These are phyloP conservation scores for Pichia thaimueangensis DNA, from an alignment of 805 yeast genomes.

Conservation along the genomic window DNA sequence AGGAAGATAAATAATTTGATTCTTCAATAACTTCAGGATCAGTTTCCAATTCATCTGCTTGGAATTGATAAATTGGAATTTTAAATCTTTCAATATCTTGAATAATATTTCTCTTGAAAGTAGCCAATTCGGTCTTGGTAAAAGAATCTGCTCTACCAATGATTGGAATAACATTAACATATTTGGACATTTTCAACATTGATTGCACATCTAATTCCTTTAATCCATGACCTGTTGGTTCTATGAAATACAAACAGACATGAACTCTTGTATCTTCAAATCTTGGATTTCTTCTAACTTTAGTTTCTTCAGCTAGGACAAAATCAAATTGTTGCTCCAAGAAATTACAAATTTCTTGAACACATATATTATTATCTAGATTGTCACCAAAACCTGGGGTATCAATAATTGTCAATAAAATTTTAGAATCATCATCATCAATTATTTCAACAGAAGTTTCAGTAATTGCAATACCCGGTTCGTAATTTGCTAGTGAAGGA, in stretches of 20 bases:
- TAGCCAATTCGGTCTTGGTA: slow-evolving; percentile 50
- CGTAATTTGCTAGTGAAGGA: slow-evolving; percentile 52
- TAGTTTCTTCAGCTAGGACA: slow-evolving; percentile 79
- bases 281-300: slow-evolving; percentile 80
- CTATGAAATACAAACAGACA: slow-evolving; percentile 62
- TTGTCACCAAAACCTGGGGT: slow-evolving; percentile 61
- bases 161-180: slow-evolving; percentile 67
- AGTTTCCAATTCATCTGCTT: slow-evolving; percentile 58
- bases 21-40: slow-evolving; percentile 66
- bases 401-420: slow-evolving; percentile 50
- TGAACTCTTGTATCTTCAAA: slow-evolving; percentile 75
- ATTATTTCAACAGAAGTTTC: slow-evolving; percentile 54
- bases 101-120: slow-evolving; percentile 54
- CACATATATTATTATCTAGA: slow-evolving; percentile 55
- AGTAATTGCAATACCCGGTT: slow-evolving; percentile 72
- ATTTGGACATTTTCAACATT: slow-evolving; percentile 66
- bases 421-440: slow-evolving; percentile 54
- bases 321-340: slow-evolving; percentile 72
- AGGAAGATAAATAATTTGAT: slow-evolving; percentile 48
- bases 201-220: slow-evolving; percentile 66
- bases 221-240: slow-evolving; percentile 73
- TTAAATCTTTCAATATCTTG: slow-evolving; percentile 60
- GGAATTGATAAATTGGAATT: slow-evolving; percentile 71
- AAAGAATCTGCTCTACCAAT: slow-evolving; percentile 68
- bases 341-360: slow-evolving; percentile 56